Evolutionary conservation across 179 eudicot species (phyloP), one percentile per base, ranked within the genome.

Genomic region (Patellifolia procumbens): DNA sequence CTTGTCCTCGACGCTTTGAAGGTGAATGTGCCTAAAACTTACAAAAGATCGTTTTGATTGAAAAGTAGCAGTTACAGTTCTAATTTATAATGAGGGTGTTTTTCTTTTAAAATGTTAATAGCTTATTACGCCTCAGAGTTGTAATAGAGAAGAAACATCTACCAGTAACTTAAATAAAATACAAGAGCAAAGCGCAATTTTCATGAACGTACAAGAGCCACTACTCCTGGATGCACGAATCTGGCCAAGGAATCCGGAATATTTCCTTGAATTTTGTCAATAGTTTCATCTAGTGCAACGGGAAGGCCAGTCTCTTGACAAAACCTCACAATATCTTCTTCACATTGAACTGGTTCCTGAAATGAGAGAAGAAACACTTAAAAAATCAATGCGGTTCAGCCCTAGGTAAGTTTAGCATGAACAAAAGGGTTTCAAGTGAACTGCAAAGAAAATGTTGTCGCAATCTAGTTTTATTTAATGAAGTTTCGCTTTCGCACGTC

Each of bases 251-350:
- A 81, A 72, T 87, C 86, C 74, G 84, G 74, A 80, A 83, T 80
- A 74, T 87, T 81, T 81, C 83, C 91, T 58, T 83, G 83, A 74
- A 87, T 84, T 56, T 76, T 78, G 84, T 88, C 93, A 19, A 93
- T 75, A 43, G 96, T 93, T 86, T 96, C 98, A 85, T 96, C 99
- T 78, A 96, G 86, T 77, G 98, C 99, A 75, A 96, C 92, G 80
- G 94, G 96, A 74, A 96, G 56, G 61, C 94, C 91, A 76, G 98
- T 88, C 77, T 90, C 88, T 85, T 90, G 91, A 80, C 94, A 96
- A 82, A 93, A 96, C 80, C 80, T 93, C 61, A 93, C 61, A 74
- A 93, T 90, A 81, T 91, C 96, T 70, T 89, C 89, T 83, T 84
- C 91, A 81, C 83, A 71, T 42, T 77, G 84, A 48, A 96, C 91